Evolutionary conservation across 768 basidiomycete species (phyloP), one percentile per base, ranked within the genome.

Genomic region (Trametes cubensis): DNA sequence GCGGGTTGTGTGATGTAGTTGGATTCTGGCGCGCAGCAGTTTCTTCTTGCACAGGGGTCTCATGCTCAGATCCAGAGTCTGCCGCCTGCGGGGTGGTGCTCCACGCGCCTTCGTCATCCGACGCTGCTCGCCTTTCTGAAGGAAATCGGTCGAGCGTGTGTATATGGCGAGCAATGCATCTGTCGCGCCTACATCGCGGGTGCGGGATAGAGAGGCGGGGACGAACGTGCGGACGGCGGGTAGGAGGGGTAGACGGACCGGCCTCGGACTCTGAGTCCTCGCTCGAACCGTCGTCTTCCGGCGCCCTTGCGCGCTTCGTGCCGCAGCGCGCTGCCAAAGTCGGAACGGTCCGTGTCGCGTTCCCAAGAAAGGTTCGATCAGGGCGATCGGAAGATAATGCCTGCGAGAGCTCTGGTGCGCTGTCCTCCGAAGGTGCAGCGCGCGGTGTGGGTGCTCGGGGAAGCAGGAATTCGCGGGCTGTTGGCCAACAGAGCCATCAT

Each of bases 81-180:
- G 40, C 49, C 13, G 49, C 25, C 49, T 59, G 58, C 25, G 58
- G 49, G 7, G 58, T 28, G 13, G 4, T 51, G 58, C 58, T 59
- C 58, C 58, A 59, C 8, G 40, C 20, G 48, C 45, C 58, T 28
- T 59, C 58, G 15, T 51, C 41, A 15, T 59, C 48, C 4, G 49
- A 49, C 34, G 34, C 34, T 11, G 17, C 0, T 50, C 26, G 28
- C 41, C 14, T 39, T 11, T 6, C 39, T n/a, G 14, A 17, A 21
- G 8, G 13, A 17, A 48, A 34, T 14, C 17, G 13, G 42, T 38
- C 46, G 14, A 41, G 48, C 17, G 21, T 23, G 18, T 39, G 47
- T 0, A 42, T 39, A 25, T 58, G 25, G 26, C 39, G 20, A 2
- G 40, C 41, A 28, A 59, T 14, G 17, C 58, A 59, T 3, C 26